Base-by-base conservation (phyloP, 352 stramenopile genomes). In the Phytophthora pisi region DNA sequence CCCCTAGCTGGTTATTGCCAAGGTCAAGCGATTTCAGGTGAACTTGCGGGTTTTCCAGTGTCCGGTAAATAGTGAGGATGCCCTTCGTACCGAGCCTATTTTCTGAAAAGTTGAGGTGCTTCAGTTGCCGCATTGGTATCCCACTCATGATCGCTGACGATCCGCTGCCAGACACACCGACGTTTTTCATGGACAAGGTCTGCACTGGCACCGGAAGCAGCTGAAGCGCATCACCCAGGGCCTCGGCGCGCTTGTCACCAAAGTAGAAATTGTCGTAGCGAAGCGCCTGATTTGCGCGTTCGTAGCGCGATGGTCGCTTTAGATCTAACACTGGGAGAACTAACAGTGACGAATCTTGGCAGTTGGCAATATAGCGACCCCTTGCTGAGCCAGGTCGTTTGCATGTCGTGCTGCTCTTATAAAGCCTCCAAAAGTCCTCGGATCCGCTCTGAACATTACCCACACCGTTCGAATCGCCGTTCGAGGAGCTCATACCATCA, bases 211-310 rank as follows among this genome's bases (percentile, higher is more conserved):
- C 69, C 8, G 82, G 78, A 11, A 93, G 61, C 0, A 91, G 57
- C 30, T 88, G 73, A 9, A 93, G 68, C 5, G 85, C 80, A 26
- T 84, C 67, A 1, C 85, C 85, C 28, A 93, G 70, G 0, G 85
- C 82, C 30, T 90, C 78, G 1, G 85, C 82, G 1, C 82, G 79
- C 46, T 86, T 77, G 57, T 91, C 82, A 7, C 85, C 82, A 53
- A 93, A 86, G 63, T 87, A 93, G 58, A 91, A 93, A 59, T 93
- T 91, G 65, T 87, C 78, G 43, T 86, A 93, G 0, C 74, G 63
- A 11, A 93, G 74, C 5, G 72, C 53, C 36, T 83, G 81, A 0
- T 58, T 74, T 16, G 59, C 57, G 26, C 43, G 51, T 28, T 91
- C 77, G 36, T 90, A 90, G 5, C 82, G 72, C 1, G 58, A 75